Evolutionary conservation across 129 eudicot species (phyloP).

Genomic region (Chrysanthemum lavandulifolium): DNA sequence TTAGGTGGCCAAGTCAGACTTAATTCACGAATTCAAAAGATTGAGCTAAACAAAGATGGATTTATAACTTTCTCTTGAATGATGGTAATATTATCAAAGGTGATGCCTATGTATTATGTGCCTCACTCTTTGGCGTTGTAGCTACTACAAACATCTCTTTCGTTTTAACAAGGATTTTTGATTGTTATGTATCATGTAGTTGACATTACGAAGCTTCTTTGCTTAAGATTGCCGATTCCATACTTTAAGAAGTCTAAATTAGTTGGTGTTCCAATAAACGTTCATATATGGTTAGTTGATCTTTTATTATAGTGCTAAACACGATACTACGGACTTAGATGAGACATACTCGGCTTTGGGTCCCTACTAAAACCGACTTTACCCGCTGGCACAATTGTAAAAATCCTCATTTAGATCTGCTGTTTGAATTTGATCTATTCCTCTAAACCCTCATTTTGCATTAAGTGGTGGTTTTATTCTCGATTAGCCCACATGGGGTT

Average conservation of each 20-base stretch:
- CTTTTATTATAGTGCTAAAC: conserved; percentile 17
- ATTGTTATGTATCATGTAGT: conserved; percentile 50
- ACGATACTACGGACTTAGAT: neutral
- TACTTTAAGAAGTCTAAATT: conserved; percentile 82
- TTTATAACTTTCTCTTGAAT: conserved; percentile 63
- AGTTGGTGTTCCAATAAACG: conserved; percentile 98
- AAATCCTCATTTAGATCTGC: too few relatives aligned
- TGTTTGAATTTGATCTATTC: neutral
- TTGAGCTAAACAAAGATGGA: conserved; percentile 69
- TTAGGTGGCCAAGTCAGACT: conserved; percentile 83
- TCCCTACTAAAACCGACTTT: neutral
- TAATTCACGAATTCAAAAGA: conserved; percentile 76
- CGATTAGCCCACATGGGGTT: too few relatives aligned
- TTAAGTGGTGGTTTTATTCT: neutral
- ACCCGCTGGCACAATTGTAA: neutral
- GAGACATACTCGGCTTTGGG: neutral
- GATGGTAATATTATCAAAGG: conserved; percentile 63
- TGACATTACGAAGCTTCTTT: conserved; percentile 88
- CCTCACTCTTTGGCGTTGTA: conserved; percentile 1
- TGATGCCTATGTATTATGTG: conserved; percentile 88
- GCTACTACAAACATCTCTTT: neutral
- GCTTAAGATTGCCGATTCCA: conserved; percentile 74
- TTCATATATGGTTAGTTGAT: conserved; percentile 88
- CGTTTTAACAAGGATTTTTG: conserved; percentile 16
- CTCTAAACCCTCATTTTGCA: neutral